phyloP scores from a whole-genome alignment of 371 early-diverging fungal species.

The Mucor velutinosus region DNA sequence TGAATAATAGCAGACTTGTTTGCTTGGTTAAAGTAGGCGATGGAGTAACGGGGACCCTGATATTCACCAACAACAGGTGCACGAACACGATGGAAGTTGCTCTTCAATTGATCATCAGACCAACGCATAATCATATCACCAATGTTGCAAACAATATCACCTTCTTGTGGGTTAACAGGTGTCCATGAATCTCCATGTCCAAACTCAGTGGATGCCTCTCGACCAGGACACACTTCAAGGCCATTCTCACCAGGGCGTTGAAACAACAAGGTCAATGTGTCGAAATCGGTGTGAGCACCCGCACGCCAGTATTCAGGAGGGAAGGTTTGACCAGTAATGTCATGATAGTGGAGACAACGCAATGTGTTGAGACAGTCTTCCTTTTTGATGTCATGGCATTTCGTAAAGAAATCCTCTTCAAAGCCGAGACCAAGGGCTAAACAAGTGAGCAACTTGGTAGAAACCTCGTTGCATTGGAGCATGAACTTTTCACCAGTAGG shows the following conservation, averaged over 20 bases:
- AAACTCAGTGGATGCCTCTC: slow-evolving; percentile 35
- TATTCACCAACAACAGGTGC: slow-evolving; percentile 37
- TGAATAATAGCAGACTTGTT: slow-evolving; percentile 40
- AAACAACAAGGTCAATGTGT: slow-evolving; percentile 34
- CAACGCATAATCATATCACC: slow-evolving; percentile 45
- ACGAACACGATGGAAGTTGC: slow-evolving; percentile 39
- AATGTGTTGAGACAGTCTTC: slow-evolving; percentile 33
- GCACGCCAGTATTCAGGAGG: slow-evolving; percentile 44
- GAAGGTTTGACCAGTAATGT: slow-evolving; percentile 33
- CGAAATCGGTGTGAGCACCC: slow-evolving; percentile 41
- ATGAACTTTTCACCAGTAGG: slow-evolving; percentile 24
- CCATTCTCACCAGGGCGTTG: slow-evolving; percentile 34
- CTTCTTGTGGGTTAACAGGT: slow-evolving; percentile 30
- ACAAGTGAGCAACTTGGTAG: slow-evolving; percentile 27
- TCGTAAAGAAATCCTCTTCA: slow-evolving; percentile 32
- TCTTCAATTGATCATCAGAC: slow-evolving; percentile 35
- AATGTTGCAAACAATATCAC: slow-evolving; percentile 41
- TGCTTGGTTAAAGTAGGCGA: slow-evolving; percentile 40
- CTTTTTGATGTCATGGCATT: slow-evolving; percentile 29
- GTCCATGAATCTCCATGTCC: slow-evolving; percentile 35
- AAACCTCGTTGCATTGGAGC: slow-evolving; percentile 34
- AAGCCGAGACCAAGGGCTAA: slow-evolving; percentile 36
- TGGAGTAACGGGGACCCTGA: slow-evolving; percentile 39
- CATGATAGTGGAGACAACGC: slow-evolving; percentile 36
- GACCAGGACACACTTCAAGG: slow-evolving; percentile 37